phyloP scores from a whole-genome alignment of 2,329 filamentous ascomycete genomes.

The Alternaria longipes region DNA sequence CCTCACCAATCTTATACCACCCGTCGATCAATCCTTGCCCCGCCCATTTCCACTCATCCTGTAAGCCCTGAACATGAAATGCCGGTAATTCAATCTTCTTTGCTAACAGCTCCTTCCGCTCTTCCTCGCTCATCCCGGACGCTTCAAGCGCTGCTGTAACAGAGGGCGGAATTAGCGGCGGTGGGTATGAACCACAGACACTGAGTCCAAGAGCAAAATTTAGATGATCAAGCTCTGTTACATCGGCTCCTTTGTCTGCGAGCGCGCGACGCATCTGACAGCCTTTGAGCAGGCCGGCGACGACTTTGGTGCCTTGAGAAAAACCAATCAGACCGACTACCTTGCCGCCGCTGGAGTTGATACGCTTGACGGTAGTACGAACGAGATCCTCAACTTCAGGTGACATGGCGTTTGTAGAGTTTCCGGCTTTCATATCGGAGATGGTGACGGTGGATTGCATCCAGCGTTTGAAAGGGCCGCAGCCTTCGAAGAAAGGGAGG shows the following conservation, averaged over 20 bases:
- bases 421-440: slow-evolving; percentile 28
- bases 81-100: slow-evolving; percentile 39
- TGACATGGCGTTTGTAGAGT: slow-evolving; percentile 21
- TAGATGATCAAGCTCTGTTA: slow-evolving; percentile 14
- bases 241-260: slow-evolving; percentile 1
- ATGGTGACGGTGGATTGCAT: slow-evolving; percentile 27
- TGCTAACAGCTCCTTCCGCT: slow-evolving; percentile 19
- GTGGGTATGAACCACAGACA: slow-evolving; percentile 42
- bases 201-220: slow-evolving; percentile 35
- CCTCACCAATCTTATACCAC: slow-evolving; percentile 36
- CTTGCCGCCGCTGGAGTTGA: slow-evolving; percentile 26
- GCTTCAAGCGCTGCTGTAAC: slow-evolving; percentile 15
- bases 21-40: slow-evolving; percentile 42
- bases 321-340: slow-evolving; percentile 47
- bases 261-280: slow-evolving; percentile 29
- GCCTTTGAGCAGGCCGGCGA: slow-evolving; percentile 43
- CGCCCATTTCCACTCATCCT: slow-evolving; percentile 49
- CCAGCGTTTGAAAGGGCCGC: slow-evolving; percentile 49
- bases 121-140: slow-evolving; percentile 6
- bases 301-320: slow-evolving; percentile 46
- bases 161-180: slow-evolving; percentile 36
- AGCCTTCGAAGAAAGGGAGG: slow-evolving; percentile 52
- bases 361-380: slow-evolving; percentile 21
- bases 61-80: slow-evolving; percentile 43
- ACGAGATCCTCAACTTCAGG: slow-evolving; percentile 36